A percentile compares a stretch with the other conserved stretches of the same genome.
These are phyloP conservation scores for Monosporascus cannonballus DNA, from an alignment of 2,329 filamentous ascomycete genomes.

Conservation along the genomic window DNA sequence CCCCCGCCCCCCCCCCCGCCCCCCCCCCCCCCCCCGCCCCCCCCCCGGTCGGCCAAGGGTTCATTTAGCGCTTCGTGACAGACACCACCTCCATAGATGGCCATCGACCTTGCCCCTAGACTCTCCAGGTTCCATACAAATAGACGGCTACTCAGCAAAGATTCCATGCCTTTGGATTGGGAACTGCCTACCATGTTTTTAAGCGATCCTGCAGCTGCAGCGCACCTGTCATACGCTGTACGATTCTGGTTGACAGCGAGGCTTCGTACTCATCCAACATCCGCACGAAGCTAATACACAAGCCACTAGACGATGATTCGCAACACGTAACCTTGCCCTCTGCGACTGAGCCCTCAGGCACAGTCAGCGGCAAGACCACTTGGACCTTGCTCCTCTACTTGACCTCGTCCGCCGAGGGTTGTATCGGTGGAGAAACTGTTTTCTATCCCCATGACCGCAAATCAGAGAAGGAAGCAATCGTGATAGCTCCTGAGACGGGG, in stretches of 20 bases:
- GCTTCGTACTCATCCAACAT: background rate
- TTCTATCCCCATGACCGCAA: slow-evolving; percentile 71
- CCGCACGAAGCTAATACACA: slow-evolving; percentile 11
- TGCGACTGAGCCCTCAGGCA: slow-evolving; percentile 18
- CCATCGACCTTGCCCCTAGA: too few species aligned
- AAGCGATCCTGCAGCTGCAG: too few species aligned
- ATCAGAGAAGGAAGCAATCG: slow-evolving; percentile 56
- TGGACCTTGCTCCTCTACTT: slow-evolving; percentile 91
- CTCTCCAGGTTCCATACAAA: too few species aligned
- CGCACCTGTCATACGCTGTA: too few species aligned
- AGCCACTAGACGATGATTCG: slow-evolving; percentile 69
- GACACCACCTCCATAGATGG: too few species aligned
- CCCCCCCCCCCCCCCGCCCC: too few species aligned
- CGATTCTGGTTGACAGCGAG: too few species aligned
- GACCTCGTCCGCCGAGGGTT: slow-evolving; percentile 67
- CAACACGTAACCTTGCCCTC: slow-evolving; percentile 61
- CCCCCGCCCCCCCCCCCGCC: too few species aligned
- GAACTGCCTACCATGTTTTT: too few species aligned
- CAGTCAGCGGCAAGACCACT: slow-evolving; percentile 63
- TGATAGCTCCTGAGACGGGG: slow-evolving; percentile 72
- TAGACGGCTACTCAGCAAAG: too few species aligned
- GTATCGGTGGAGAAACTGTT: slow-evolving; percentile 80
- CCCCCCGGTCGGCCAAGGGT: slow-evolving; percentile 1
- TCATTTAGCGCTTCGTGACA: background rate
- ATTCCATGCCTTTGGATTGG: too few species aligned